These are phyloP conservation scores for Hyparrhenia diplandra DNA, from an alignment of 176 grass and related monocot species.

Conservation along the genomic window DNA sequence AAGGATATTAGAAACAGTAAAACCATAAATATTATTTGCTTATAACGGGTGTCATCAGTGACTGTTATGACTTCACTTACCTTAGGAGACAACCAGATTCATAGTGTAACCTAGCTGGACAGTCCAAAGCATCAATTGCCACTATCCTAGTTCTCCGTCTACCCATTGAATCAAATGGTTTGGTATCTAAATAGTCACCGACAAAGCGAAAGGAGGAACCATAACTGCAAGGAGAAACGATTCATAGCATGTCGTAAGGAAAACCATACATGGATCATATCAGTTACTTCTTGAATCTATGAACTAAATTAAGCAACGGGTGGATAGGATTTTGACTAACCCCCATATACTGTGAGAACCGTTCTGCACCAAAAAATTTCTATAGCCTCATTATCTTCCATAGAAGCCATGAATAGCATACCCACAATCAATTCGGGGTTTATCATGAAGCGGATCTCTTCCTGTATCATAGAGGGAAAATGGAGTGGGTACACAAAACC, in stretches of 20 bases:
- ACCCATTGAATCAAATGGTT: conserved; percentile 59
- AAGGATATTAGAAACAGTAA: not conserved
- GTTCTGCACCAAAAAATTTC: conserved; percentile 85
- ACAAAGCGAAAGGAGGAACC: conserved; percentile 79
- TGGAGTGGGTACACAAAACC: not conserved
- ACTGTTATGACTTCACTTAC: conserved; percentile 24
- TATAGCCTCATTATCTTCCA: conserved; percentile 87
- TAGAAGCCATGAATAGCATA: conserved; percentile 74
- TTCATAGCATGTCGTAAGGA: not conserved
- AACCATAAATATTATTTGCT: not conserved
- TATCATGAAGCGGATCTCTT: conserved; percentile 88
- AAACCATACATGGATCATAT: not conserved
- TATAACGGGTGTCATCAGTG: not conserved
- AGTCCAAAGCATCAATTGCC: conserved; percentile 83
- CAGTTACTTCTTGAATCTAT: not conserved
- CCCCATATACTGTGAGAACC: conserved; percentile 75
- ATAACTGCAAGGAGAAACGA: conserved; percentile 43
- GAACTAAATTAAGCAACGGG: conserved; percentile 19
- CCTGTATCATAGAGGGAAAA: conserved; percentile 29
- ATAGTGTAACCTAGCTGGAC: conserved; percentile 60
- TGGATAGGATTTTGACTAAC: conserved; percentile 45
- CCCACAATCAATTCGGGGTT: conserved; percentile 72
- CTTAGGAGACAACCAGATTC: conserved; percentile 60
- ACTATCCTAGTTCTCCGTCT: conserved; percentile 75
- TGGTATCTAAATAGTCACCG: conserved; percentile 70